Percentiles rank a stretch among this genome's conserved stretches.
These are phyloP conservation scores for Brettanomyces anomalus DNA, from an alignment of 805 yeast genomes.

Conservation along the genomic window DNA sequence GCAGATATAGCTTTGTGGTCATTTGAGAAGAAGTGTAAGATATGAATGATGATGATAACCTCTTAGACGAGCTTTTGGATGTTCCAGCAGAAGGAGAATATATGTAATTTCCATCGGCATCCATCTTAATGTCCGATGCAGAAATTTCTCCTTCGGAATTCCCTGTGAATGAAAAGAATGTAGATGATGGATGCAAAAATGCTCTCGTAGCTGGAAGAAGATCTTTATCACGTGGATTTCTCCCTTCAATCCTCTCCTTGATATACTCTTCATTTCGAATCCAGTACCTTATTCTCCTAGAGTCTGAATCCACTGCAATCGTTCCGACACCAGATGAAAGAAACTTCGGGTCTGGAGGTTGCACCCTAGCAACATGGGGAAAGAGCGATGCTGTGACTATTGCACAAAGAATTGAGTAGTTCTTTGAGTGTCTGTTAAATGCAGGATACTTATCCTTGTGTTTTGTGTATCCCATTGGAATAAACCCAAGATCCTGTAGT, in stretches of 20 bases:
- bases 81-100: constrained; percentile 27
- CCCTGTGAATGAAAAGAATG: constrained; percentile 41
- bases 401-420: constrained; percentile 48
- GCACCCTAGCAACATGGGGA: constrained; percentile 77
- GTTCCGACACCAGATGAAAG: constrained; percentile 67
- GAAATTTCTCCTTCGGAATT: constrained; percentile 10
- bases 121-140: constrained; percentile 13
- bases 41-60: constrained; percentile 48
- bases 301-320: constrained; percentile 79
- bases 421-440: constrained; percentile 44
- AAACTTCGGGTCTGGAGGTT: constrained; percentile 73
- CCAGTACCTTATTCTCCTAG: constrained; percentile 63
- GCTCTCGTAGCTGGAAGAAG: constrained; percentile 57
- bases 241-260: constrained; percentile 7
- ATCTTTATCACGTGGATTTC: constrained; percentile 10
- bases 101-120: constrained; percentile 27
- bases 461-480: constrained; percentile 41
- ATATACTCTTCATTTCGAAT: constrained; percentile 51
- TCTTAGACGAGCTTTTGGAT: constrained; percentile 17
- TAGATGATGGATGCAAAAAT: constrained; percentile 81
- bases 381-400: constrained; percentile 73
- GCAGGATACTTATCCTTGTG: constrained; percentile 6
- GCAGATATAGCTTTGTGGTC: constrained; percentile 60
- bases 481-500: constrained; percentile 71
- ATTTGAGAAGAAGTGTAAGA: constrained; percentile 48